Base-by-base conservation (phyloP, 2,329 filamentous ascomycete genomes). In the Aspergillus bombycis region DNA sequence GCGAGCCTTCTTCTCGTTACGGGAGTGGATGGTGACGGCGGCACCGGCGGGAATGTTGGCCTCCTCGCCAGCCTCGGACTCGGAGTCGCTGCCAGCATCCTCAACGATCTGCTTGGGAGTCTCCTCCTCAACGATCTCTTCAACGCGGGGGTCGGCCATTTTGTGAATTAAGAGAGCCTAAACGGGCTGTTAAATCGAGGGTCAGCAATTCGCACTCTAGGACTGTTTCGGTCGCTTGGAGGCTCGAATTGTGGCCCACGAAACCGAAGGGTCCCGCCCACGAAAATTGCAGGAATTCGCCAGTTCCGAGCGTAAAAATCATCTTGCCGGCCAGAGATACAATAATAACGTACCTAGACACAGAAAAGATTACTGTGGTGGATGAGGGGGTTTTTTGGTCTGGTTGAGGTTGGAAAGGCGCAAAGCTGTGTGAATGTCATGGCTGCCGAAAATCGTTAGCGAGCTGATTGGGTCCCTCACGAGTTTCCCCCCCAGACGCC, bases 1-100 rank as follows among this genome's bases (percentile, higher is more conserved):
- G 85, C 95, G 91, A 76, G 95, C 96, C 90, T 99, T 99, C 92
- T 99, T 99, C 91, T 99, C 95, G 86, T 98, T 98, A 83, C 95
- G 93, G 79, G 93, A 97, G 88, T 98, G 94, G 78, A 99, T 90
- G 75, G 95, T 89, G 78, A 94, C 91, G 70, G 91, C 89, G 77
- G 93, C 92, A 78, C 94, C 95, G 72, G 91, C 90, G 79, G 94
- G 93, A 74, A 90, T 89, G 80, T 82, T 85, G 74, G 85, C 81
- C 78, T 89, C 87, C 67, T 84, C 85, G 62, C 78, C 82, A 69
- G 75, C 77, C 70, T 84, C 82, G 62, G 82, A 83, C 70, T 84
- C 82, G 64, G 82, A 84, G 72, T 77, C 79, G 72, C 77, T 79
- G 71, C 74, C 80, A 72, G 85, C 88, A 67, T 88, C 89, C 81